Evolutionary conservation across 2,329 filamentous ascomycete species (phyloP).

Genomic region (Sporothrix euskadiensis): DNA sequence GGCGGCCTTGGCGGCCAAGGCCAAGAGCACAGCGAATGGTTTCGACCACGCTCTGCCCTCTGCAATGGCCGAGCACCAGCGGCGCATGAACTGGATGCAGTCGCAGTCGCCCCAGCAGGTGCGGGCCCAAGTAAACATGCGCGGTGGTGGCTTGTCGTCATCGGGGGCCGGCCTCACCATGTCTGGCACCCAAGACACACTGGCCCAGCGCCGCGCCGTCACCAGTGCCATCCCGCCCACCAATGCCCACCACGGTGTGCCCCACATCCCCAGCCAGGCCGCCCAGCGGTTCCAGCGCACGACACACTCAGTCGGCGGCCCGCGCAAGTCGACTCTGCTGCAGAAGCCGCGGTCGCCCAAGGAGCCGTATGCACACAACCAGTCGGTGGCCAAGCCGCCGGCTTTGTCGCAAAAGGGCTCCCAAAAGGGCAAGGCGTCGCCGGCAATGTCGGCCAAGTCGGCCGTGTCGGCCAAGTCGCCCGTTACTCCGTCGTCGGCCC

Average conservation of each 20-base stretch:
- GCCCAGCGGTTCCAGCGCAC: conserved; percentile 58
- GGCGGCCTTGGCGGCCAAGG: background rate
- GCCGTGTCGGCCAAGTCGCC: background rate
- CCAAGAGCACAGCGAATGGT: too few species aligned
- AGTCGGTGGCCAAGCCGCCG: background rate
- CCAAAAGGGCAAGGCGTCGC: background rate
- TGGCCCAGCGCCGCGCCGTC: background rate
- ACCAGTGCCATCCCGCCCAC: background rate
- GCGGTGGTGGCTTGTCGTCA: background rate
- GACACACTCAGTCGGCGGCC: conserved; percentile 44
- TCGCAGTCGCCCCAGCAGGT: conserved; percentile 5
- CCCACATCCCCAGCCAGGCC: conserved; percentile 56
- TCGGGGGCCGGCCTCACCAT: background rate
- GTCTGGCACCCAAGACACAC: background rate
- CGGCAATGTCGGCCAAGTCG: background rate
- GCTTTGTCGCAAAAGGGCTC: background rate
- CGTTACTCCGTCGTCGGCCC: background rate
- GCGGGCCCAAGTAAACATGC: background rate
- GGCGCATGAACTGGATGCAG: background rate
- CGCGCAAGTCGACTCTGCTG: background rate
- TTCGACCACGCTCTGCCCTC: background rate
- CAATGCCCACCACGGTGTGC: conserved; percentile 33
- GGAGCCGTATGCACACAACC: background rate
- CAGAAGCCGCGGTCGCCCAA: background rate
- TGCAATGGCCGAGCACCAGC: background rate